These are phyloP conservation scores for Xylariales sp. DNA, from an alignment of 2,329 filamentous ascomycete species.

Conservation along the genomic window DNA sequence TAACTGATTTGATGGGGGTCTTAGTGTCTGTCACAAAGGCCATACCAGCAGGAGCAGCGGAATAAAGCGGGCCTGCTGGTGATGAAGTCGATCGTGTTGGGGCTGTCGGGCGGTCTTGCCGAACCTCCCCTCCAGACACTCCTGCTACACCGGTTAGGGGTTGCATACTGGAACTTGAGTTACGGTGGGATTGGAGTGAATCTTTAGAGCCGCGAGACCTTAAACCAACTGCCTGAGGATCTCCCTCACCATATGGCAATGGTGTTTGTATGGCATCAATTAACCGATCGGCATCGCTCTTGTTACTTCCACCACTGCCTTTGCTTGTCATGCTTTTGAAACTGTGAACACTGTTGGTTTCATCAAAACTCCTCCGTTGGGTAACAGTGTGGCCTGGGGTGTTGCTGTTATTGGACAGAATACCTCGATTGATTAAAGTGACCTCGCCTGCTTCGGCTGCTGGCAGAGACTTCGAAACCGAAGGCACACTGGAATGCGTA, in stretches of 20 bases:
- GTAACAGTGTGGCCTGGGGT: slow-evolving; percentile 13
- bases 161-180: slow-evolving; percentile 8
- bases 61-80: slow-evolving; percentile 9
- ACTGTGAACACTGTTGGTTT: slow-evolving; percentile 28
- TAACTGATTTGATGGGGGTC: slow-evolving; percentile 42
- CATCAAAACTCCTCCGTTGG: slow-evolving; percentile 30
- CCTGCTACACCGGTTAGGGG: slow-evolving; percentile 8
- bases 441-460: slow-evolving; percentile 47
- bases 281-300: slow-evolving; percentile 64
- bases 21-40: slow-evolving; percentile 38
- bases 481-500: slow-evolving; percentile 20
- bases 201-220: slow-evolving; percentile 16
- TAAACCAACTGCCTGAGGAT: slow-evolving; percentile 13
- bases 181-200: background rate
- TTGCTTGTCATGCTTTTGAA: slow-evolving; percentile 39
- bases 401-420: slow-evolving; percentile 14
- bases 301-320: slow-evolving; percentile 44
- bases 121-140: background rate
- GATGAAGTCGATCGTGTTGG: slow-evolving; percentile 2
- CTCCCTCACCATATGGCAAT: slow-evolving; percentile 34
- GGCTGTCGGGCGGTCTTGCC: background rate
- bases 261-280: slow-evolving; percentile 69
- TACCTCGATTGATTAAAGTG: slow-evolving; percentile 52
- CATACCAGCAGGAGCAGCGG: slow-evolving; percentile 27
- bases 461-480: slow-evolving; percentile 24